Evolutionary conservation across 2,329 filamentous ascomycete species (phyloP).

Genomic region (Diplodia intermedia): DNA sequence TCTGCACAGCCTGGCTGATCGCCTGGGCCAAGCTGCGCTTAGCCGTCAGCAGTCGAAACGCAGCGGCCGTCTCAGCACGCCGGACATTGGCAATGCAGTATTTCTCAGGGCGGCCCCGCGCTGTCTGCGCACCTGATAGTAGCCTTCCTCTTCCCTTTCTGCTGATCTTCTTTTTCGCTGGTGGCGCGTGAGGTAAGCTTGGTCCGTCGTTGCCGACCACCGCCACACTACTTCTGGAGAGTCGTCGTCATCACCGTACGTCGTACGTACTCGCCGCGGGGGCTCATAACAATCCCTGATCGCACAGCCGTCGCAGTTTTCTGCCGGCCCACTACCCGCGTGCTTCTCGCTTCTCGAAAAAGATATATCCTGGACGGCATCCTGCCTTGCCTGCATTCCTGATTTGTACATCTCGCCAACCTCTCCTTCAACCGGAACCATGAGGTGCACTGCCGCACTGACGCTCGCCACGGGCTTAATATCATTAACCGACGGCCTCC

Average conservation of each 20-base stretch:
- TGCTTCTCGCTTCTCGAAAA: conserved; percentile 13
- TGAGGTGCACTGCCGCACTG: conserved; percentile 43
- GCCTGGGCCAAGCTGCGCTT: conserved; percentile 23
- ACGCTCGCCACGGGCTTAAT: conserved; percentile 41
- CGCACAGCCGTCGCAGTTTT: conserved; percentile 16
- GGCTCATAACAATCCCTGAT: conserved; percentile 32
- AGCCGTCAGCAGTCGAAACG: conserved; percentile 25
- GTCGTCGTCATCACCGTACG: conserved; percentile 33
- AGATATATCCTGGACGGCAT: conserved; percentile 23
- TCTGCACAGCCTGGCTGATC: conserved; percentile 25
- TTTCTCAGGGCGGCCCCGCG: conserved; percentile 20
- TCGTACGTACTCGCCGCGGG: conserved; percentile 32
- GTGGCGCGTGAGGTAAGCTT: conserved; percentile 31
- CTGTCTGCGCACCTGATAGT: conserved; percentile 1
- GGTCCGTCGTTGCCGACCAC: conserved; percentile 30
- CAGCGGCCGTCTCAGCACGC: conserved; percentile 11
- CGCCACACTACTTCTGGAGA: conserved; percentile 33
- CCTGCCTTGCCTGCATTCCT: conserved; percentile 18
- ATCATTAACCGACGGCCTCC: conserved; percentile 41
- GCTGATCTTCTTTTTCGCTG: conserved; percentile 15
- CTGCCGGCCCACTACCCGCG: conserved; percentile 22
- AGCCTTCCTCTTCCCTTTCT: conserved; percentile 8
- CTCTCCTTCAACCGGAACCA: conserved; percentile 34
- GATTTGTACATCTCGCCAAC: conserved; percentile 15
- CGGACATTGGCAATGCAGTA: conserved; percentile 14